These are phyloP conservation scores for Ceratocystis destructans DNA, from an alignment of 2,329 filamentous ascomycete species.

Conservation along the genomic window DNA sequence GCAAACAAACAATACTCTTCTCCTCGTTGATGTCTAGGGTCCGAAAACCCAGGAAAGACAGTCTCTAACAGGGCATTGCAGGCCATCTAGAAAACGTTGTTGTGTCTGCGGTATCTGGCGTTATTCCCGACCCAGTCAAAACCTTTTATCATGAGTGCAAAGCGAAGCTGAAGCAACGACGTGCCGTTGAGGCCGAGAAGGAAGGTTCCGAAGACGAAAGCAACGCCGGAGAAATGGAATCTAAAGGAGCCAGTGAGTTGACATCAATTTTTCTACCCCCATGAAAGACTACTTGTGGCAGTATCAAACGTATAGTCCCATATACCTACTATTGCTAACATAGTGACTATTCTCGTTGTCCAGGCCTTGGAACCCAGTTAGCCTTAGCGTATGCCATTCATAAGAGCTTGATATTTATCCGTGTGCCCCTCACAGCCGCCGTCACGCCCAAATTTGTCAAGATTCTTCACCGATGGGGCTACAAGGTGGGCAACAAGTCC, in stretches of 20 bases:
- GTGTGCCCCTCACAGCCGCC: slow-evolving; percentile 84
- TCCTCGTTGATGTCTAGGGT: neutral
- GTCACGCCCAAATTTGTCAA: slow-evolving; percentile 92
- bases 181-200: slow-evolving; percentile 29
- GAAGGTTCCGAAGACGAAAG: slow-evolving; percentile 29
- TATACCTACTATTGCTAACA: neutral
- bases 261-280: neutral
- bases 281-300: neutral
- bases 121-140: slow-evolving; percentile 41
- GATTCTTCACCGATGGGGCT: slow-evolving; percentile 74
- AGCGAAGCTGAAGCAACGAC: slow-evolving; percentile 21
- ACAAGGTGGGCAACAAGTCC: slow-evolving; percentile 72
- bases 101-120: slow-evolving; percentile 42
- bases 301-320: too few species aligned
- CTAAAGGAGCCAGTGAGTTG: slow-evolving; percentile 54
- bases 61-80: slow-evolving; percentile 23
- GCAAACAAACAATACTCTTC: neutral
- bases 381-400: slow-evolving; percentile 92
- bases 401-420: slow-evolving; percentile 92
- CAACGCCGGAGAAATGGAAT: neutral
- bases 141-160: slow-evolving; percentile 28
- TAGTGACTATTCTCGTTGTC: neutral
- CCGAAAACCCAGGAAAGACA: neutral
- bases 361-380: slow-evolving; percentile 63
- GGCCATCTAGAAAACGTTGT: slow-evolving; percentile 53